phyloP scores from a whole-genome alignment of 2,329 filamentous ascomycete species.

The Cytospora piceicola region DNA sequence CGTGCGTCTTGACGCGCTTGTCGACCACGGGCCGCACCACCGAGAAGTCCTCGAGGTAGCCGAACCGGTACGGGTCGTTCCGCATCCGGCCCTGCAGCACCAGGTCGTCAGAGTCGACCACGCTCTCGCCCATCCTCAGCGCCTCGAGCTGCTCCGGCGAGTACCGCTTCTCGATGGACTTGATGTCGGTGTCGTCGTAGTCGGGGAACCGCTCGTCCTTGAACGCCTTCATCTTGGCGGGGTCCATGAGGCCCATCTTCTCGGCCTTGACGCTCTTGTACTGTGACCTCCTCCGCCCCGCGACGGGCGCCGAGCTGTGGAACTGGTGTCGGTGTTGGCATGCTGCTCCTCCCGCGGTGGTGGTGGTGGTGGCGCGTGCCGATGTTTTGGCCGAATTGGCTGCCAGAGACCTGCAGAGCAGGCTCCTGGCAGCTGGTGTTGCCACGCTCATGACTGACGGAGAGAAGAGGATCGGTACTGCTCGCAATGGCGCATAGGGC shows the following conservation, averaged over 20 bases:
- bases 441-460: constrained; percentile 56
- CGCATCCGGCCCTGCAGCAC: constrained; percentile 72
- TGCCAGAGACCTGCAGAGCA: constrained; percentile 55
- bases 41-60: constrained; percentile 83
- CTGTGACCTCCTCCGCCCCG: constrained; percentile 48
- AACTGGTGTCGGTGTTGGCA: constrained; percentile 48
- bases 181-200: constrained; percentile 70
- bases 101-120: constrained; percentile 76
- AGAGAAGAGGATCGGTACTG: constrained; percentile 12
- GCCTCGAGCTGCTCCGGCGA: constrained; percentile 80
- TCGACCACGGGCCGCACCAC: constrained; percentile 79
- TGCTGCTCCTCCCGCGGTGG: constrained; percentile 33
- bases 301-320: constrained; percentile 55
- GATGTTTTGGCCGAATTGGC: constrained; percentile 38
- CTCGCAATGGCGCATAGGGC: constrained; percentile 26
- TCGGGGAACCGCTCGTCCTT: constrained; percentile 57
- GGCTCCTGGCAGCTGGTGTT: constrained; percentile 55
- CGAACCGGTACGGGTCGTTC: constrained; percentile 70
- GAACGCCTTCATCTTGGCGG: constrained; percentile 50
- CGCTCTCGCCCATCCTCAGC: constrained; percentile 77
- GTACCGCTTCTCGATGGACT: constrained; percentile 68
- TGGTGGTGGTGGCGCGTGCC: constrained; percentile 31
- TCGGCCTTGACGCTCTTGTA: constrained; percentile 58
- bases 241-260: constrained; percentile 53
- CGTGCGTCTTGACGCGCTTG: constrained; percentile 58